Evolutionary conservation across 176 grass and related monocot genomes (phyloP).

Genomic region (Pontederia paniculata): DNA sequence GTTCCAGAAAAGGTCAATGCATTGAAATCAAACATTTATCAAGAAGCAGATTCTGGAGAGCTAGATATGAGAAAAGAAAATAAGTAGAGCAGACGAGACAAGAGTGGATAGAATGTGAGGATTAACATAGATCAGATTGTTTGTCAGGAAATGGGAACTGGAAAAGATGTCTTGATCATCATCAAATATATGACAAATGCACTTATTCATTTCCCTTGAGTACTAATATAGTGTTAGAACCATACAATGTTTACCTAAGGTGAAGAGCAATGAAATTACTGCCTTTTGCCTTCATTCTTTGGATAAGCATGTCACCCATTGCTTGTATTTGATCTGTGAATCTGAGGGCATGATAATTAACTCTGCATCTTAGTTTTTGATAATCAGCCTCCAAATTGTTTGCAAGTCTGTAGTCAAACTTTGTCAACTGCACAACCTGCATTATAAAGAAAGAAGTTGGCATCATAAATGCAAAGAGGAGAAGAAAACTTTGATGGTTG

Average conservation of each 20-base stretch:
- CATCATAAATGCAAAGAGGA: background rate
- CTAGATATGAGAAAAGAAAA: no score
- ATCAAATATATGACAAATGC: no score
- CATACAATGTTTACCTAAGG: constrained; percentile 36
- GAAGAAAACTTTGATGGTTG: constrained; percentile 13
- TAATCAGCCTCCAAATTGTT: constrained; percentile 83
- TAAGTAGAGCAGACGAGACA: no score
- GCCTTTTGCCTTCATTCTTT: constrained; percentile 79
- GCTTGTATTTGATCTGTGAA: constrained; percentile 71
- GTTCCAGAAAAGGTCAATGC: no score
- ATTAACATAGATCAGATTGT: no score
- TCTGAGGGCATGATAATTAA: constrained; percentile 76
- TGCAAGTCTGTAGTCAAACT: constrained; percentile 93
- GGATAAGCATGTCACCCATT: constrained; percentile 70
- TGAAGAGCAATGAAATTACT: constrained; percentile 92
- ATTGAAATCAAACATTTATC: no score
- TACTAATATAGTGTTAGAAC: background rate
- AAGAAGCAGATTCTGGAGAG: no score
- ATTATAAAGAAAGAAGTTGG: constrained; percentile 11
- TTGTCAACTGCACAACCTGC: constrained; percentile 86
- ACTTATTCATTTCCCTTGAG: background rate
- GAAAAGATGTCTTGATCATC: no score
- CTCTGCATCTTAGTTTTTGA: constrained; percentile 90
- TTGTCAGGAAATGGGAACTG: no score
- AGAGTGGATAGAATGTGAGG: no score